Conservation (phyloP, 1,139 yeast species). For the Kurtzmaniella quercitrusa region DNA sequence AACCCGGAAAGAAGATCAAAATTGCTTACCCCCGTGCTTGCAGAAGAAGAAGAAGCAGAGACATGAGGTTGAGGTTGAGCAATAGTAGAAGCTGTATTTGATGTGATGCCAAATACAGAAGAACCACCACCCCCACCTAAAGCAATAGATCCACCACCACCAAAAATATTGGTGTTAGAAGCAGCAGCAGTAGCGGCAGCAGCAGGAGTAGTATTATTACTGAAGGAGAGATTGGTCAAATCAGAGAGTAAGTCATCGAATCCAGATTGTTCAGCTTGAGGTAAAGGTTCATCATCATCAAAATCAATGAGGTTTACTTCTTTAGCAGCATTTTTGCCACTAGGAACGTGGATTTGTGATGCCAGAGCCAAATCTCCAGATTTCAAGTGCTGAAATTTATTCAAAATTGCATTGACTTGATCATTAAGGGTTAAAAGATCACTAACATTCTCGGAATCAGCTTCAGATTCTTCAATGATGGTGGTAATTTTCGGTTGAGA, state of each 20-base stretch:
- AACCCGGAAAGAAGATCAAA: slow-evolving; percentile 44
- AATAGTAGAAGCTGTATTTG: slow-evolving; percentile 4
- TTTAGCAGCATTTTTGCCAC: slow-evolving; percentile 33
- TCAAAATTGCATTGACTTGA: slow-evolving; percentile 63
- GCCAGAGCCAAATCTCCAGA: slow-evolving; percentile 64
- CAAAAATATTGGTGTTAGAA: slow-evolving; percentile 34
- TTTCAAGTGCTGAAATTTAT: slow-evolving; percentile 63
- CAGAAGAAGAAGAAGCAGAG: slow-evolving; percentile 13
- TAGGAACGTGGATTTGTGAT: slow-evolving; percentile 43
- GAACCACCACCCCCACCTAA: slow-evolving; percentile 28
- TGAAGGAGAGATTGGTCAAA: slow-evolving; percentile 57
- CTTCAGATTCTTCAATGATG: slow-evolving; percentile 67
- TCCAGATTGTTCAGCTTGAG: slow-evolving; percentile 43
- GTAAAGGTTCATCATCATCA: slow-evolving; percentile 56
- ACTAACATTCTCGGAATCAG: slow-evolving; percentile 56
- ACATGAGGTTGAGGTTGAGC: slow-evolving; percentile 12
- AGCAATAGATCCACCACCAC: slow-evolving; percentile 43
- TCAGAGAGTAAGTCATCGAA: slow-evolving; percentile 70
- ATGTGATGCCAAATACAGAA: background rate
- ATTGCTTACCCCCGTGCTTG: slow-evolving; percentile 12
- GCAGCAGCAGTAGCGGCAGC: slow-evolving; percentile 18
- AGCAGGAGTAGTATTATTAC: slow-evolving; percentile 12
- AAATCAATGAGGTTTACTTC: slow-evolving; percentile 73
- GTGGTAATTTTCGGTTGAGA: slow-evolving; percentile 86
- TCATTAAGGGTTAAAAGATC: slow-evolving; percentile 72